Base-by-base conservation (phyloP, 2,329 filamentous ascomycete genomes). In the Trichoderma sp. region DNA sequence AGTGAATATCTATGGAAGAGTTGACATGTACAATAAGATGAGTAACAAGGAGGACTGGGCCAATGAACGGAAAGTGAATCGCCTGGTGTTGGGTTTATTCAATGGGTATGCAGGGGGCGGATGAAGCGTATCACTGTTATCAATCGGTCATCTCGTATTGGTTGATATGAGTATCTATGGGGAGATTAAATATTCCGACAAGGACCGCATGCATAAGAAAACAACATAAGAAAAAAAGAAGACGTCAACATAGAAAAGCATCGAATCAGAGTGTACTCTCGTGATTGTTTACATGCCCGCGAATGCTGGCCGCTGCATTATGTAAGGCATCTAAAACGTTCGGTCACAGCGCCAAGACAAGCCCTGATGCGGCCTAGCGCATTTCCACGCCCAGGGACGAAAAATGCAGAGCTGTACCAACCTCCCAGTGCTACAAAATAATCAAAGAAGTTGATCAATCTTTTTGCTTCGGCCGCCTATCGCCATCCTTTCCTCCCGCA, bases 351-450 rank as follows among this genome's bases (percentile, higher is more conserved):
- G 47, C 32, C 59, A 26, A 63, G 23, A 20, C 11, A 20, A 47
- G 57, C 43, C 58, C 68, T 26, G 30, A 71, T 71, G n/a, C 65
- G 63, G 71, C 57, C 68, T 73, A 73, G 71, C 71, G 71, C 68
- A 7, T 30, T 64, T 61, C 34, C 36, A 23, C 65, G 58, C 47
- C 50, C 58, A 65, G 66, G 61, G 59, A 64, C 58, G 58, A 70
- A 72, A 70, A 72, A 72, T 65, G 59, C 61, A 53, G 50, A 72
- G 70, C 70, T 71, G 58, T 72, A 59, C 70, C 70, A 72, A 64
- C 70, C 70, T 72, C 70, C 70, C 47, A 68, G 66, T 66, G 70
- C 68, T 70, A 58, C 61, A 71, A 71, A 71, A 72, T 72, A 68
- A 58, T 67, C 64, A 47, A 63, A 34, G 26, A 39, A 28, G 28